A percentile compares a stretch with the other conserved stretches of the same genome.
Conservation (phyloP, 768 basidiomycete species). For the Pluteus cervinus region DNA sequence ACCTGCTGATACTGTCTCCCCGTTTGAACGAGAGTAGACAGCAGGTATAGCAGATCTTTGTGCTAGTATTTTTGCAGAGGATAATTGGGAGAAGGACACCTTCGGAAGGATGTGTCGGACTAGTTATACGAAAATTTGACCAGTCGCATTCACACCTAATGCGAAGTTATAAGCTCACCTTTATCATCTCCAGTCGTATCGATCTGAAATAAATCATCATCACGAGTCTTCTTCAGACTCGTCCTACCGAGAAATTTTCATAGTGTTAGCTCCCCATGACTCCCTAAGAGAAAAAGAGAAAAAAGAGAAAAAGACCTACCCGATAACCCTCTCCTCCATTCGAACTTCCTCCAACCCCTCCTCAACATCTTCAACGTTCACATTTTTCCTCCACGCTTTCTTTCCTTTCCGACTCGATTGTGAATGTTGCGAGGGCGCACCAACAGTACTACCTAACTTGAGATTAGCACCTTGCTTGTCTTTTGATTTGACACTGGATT, state of each 20-base stretch:
- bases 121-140: conserved; percentile 17
- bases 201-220: conserved; percentile 74
- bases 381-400: conserved; percentile 89
- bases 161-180: conserved; percentile 35
- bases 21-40: conserved; percentile 48
- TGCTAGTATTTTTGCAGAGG: conserved; percentile 72
- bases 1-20: no score
- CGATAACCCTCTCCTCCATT: conserved; percentile 75
- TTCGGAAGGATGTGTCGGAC: conserved; percentile 56
- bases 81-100: conserved; percentile 48
- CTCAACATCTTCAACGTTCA: conserved; percentile 79
- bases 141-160: conserved; percentile 1
- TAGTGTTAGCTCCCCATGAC: conserved; percentile 1
- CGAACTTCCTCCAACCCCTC: conserved; percentile 67
- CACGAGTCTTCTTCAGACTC: conserved; percentile 56
- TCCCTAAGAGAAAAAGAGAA: neutral
- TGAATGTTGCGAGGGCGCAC: conserved; percentile 54
- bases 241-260: conserved; percentile 32
- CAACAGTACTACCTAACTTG: no score
- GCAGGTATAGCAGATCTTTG: conserved; percentile 89
- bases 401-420: conserved; percentile 89
- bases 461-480: conserved; percentile 19
- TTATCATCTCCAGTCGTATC: conserved; percentile 76
- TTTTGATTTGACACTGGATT: conserved; percentile 11
- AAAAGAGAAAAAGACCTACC: conserved; percentile 39